Conservation (phyloP, 2,329 filamentous ascomycete genomes). For the Xylariomycetidae sp. region DNA sequence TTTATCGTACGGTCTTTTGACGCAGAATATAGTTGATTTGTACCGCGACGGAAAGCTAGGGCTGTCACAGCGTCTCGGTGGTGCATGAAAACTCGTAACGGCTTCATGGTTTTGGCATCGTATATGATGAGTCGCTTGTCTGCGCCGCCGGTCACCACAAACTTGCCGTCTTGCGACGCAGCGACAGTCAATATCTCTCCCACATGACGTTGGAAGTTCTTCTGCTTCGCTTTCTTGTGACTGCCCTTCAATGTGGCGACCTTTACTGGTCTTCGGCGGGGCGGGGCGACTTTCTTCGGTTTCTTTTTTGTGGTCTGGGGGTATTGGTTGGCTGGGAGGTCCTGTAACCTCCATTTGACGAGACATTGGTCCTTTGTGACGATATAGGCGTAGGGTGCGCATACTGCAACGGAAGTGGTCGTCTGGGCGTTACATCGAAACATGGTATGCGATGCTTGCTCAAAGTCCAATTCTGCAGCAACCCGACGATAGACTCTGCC, state of each 20-base stretch:
- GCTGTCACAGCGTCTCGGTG: slow-evolving; percentile 85
- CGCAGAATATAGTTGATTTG: slow-evolving; percentile 88
- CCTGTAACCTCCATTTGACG: slow-evolving; percentile 84
- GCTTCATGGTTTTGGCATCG: slow-evolving; percentile 73
- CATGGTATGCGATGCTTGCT: slow-evolving; percentile 60
- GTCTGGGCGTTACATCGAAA: slow-evolving; percentile 75
- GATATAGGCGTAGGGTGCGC: slow-evolving; percentile 79
- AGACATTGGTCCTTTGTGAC: slow-evolving; percentile 79
- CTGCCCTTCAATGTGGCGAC: slow-evolving; percentile 61
- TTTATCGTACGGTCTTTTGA: slow-evolving; percentile 92
- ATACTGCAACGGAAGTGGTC: slow-evolving; percentile 75
- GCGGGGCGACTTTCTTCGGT: slow-evolving; percentile 54
- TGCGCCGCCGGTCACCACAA: slow-evolving; percentile 81
- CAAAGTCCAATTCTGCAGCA: slow-evolving; percentile 67
- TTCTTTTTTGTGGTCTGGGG: slow-evolving; percentile 55
- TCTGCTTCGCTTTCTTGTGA: slow-evolving; percentile 55
- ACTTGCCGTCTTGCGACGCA: slow-evolving; percentile 84
- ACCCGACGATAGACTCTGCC: slow-evolving; percentile 83
- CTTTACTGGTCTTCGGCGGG: slow-evolving; percentile 58
- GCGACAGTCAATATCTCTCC: slow-evolving; percentile 78
- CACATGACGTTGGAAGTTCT: slow-evolving; percentile 70
- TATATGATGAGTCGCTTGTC: slow-evolving; percentile 85
- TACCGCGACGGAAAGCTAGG: slow-evolving; percentile 76
- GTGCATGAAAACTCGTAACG: slow-evolving; percentile 80
- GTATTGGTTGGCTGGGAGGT: slow-evolving; percentile 56